Evolutionary conservation across 2,329 filamentous ascomycete species (phyloP).

Genomic region (Calonectria montana): DNA sequence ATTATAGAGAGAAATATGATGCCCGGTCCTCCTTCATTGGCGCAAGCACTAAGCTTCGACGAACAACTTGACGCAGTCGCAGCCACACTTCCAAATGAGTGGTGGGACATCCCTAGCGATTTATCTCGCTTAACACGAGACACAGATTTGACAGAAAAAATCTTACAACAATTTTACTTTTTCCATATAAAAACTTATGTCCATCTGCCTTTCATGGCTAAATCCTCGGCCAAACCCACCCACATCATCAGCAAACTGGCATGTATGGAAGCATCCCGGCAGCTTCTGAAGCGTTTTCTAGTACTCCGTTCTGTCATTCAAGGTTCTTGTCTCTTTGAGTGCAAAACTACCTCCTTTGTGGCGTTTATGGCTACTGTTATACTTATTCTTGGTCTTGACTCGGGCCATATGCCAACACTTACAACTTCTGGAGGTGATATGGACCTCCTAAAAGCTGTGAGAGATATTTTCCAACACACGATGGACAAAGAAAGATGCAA

Average conservation of each 20-base stretch:
- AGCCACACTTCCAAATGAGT: background rate
- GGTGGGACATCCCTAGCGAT: conserved; percentile 2
- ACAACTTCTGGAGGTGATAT: background rate
- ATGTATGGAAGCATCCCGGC: conserved; percentile 1
- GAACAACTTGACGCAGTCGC: conserved; percentile 1
- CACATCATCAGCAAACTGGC: conserved; percentile 12
- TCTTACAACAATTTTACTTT: conserved; percentile 13
- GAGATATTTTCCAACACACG: background rate
- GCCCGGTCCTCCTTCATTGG: background rate
- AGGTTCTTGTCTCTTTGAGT: background rate
- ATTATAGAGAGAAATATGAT: conserved; percentile 10
- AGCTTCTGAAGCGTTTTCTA: conserved; percentile 9
- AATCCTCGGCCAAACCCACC: background rate
- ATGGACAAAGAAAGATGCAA: conserved; percentile 1
- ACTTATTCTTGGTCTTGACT: background rate
- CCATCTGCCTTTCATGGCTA: conserved; percentile 17
- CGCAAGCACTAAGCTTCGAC: conserved; percentile 3
- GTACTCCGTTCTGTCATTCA: background rate
- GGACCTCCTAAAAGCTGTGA: background rate
- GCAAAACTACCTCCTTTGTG: conserved; percentile 13
- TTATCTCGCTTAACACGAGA: background rate
- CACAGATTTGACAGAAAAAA: background rate
- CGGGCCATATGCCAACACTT: background rate
- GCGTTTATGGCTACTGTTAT: conserved; percentile 16
- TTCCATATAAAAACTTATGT: conserved; percentile 1